Conservation (phyloP, 768 basidiomycete genomes). For the Gyrodon lividus region DNA sequence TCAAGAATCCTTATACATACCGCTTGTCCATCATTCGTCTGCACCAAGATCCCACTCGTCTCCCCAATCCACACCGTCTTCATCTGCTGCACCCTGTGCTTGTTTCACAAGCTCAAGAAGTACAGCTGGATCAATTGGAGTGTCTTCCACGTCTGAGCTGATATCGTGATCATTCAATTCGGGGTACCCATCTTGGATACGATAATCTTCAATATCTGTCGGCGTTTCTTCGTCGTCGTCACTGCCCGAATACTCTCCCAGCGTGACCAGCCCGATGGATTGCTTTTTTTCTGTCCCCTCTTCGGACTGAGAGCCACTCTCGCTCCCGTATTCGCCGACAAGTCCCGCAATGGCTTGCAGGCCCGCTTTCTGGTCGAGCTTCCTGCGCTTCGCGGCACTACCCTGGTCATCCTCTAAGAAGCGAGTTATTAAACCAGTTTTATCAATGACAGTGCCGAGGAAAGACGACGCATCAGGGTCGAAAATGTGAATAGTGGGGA, state of each 20-base stretch:
- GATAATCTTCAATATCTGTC: background rate
- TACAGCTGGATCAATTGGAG: slow-evolving; percentile 14
- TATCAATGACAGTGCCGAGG: slow-evolving; percentile 56
- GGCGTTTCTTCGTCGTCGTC: slow-evolving; percentile 11
- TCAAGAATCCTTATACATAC: background rate
- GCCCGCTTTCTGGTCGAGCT: slow-evolving; percentile 50
- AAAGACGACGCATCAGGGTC: slow-evolving; percentile 54
- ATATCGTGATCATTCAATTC: slow-evolving; percentile 13
- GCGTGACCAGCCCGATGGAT: slow-evolving; percentile 15
- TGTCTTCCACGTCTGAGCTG: slow-evolving; percentile 7
- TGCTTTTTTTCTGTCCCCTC: slow-evolving; percentile 8
- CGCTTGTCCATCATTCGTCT: slow-evolving; percentile 2
- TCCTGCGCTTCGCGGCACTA: slow-evolving; percentile 52
- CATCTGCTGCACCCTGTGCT: slow-evolving; percentile 23
- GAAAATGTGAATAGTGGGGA: slow-evolving; percentile 78
- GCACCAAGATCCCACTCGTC: slow-evolving; percentile 27
- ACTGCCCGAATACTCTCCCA: slow-evolving; percentile 26
- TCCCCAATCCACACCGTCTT: slow-evolving; percentile 32
- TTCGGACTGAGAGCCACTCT: slow-evolving; percentile 37
- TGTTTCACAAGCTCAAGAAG: slow-evolving; percentile 26
- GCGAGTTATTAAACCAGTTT: slow-evolving; percentile 39
- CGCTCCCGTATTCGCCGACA: slow-evolving; percentile 61
- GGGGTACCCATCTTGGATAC: background rate
- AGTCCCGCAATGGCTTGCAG: slow-evolving; percentile 56
- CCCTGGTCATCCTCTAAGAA: slow-evolving; percentile 13